Evolutionary conservation across 441 rosid genomes (phyloP).

Genomic region (Adansonia rubrostipa): DNA sequence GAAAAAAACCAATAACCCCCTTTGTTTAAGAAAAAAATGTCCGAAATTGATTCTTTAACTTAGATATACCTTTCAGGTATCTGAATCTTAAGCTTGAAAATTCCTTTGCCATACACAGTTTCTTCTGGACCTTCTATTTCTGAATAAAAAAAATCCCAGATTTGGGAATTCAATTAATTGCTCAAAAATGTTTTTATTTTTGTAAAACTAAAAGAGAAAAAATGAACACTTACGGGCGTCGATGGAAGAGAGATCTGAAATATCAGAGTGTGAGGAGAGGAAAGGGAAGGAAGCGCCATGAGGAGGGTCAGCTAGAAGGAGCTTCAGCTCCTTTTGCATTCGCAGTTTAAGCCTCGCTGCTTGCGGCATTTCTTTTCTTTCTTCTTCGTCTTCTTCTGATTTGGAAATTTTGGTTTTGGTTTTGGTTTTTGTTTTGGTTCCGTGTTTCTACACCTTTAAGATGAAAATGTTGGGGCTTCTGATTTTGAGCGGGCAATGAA

Average conservation of each 20-base stretch:
- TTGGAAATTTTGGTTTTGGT: not conserved
- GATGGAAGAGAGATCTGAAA: conserved; percentile 56
- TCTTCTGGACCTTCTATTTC: conserved; percentile 78
- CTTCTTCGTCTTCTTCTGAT: not conserved
- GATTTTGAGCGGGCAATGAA: conserved; percentile 7
- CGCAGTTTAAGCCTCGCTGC: conserved; percentile 75
- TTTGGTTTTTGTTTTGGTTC: not conserved
- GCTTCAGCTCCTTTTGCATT: conserved; percentile 85
- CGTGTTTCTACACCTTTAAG: not conserved
- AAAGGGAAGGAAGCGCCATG: conserved; percentile 68
- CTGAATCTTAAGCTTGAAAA: conserved; percentile 65
- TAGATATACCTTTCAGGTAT: conserved; percentile 69
- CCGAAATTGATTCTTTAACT: not conserved
- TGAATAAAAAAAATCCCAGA: conserved; percentile 24
- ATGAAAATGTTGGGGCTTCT: not conserved
- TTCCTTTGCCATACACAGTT: conserved; percentile 70
- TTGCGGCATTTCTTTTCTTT: conserved; percentile 59
- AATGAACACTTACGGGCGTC: conserved; percentile 54
- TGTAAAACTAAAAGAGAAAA: not conserved
- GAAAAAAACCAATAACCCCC: not conserved
- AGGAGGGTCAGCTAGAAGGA: conserved; percentile 81
- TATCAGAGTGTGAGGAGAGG: conserved; percentile 55
- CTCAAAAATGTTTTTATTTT: not conserved
- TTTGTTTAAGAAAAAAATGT: not conserved
- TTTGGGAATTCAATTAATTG: not conserved